phyloP scores from a whole-genome alignment of 1,284 basidiomycete genomes.

The Mycosarcoma maydis region DNA sequence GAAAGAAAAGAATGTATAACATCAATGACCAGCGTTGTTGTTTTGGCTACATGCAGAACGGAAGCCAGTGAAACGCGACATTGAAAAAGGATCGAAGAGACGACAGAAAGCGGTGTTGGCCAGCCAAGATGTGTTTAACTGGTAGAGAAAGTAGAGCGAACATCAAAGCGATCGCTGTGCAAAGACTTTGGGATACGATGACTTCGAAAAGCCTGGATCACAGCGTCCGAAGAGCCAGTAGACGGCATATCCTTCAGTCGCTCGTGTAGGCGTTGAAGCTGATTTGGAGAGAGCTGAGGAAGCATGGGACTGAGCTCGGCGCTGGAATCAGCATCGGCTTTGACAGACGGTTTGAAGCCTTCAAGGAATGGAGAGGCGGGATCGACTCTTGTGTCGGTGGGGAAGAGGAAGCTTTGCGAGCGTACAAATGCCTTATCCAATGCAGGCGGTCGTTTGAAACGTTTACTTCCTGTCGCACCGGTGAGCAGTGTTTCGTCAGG shows the following conservation, averaged over 20 bases:
- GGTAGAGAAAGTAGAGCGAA: not conserved
- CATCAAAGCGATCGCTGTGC: not conserved
- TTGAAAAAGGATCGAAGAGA: no score
- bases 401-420: conserved; percentile 9
- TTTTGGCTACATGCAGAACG: no score
- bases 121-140: not conserved
- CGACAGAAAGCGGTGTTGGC: no score
- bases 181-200: not conserved
- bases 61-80: no score
- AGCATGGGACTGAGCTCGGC: not conserved
- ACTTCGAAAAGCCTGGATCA: not conserved
- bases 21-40: not conserved
- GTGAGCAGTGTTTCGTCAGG: not conserved
- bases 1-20: not conserved
- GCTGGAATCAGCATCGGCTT: not conserved
- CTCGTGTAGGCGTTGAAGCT: not conserved
- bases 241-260: not conserved
- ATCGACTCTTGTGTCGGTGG: not conserved
- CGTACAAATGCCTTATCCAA: not conserved
- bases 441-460: not conserved
- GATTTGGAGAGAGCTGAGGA: not conserved
- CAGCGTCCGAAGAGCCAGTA: not conserved
- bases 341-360: conserved; percentile 6
- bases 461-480: conserved; percentile 5
- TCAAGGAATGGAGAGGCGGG: conserved; percentile 4